Evolutionary conservation across 148 eudicot genomes (phyloP).

Genomic region (Gaultheria prostrata): DNA sequence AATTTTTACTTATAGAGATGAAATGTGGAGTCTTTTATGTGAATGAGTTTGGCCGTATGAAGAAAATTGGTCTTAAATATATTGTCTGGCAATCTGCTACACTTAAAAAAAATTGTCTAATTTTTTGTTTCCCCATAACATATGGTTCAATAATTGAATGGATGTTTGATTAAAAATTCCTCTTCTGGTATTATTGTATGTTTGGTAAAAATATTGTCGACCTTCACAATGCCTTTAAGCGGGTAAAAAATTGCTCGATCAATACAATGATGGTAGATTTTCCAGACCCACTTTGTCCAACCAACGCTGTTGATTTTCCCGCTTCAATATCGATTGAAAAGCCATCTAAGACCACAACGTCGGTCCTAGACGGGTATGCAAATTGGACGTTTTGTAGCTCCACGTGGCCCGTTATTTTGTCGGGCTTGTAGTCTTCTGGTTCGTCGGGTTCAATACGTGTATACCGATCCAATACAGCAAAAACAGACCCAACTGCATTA

Average conservation of each 20-base stretch:
- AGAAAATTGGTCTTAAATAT: too few relatives aligned
- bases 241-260: not conserved
- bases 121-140: too few relatives aligned
- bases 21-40: too few relatives aligned
- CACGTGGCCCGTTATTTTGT: not conserved
- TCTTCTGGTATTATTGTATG: too few relatives aligned
- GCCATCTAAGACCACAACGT: not conserved
- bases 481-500: not conserved
- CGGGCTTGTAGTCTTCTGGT: not conserved
- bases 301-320: not conserved
- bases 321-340: not conserved
- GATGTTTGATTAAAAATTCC: too few relatives aligned
- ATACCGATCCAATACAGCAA: not conserved
- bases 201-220: too few relatives aligned
- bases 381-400: not conserved
- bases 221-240: not conserved
- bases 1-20: too few relatives aligned
- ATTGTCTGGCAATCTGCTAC: too few relatives aligned
- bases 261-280: conserved; percentile 2
- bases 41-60: too few relatives aligned
- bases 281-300: not conserved
- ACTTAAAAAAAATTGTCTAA: too few relatives aligned
- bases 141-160: too few relatives aligned
- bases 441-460: not conserved
- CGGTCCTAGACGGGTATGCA: not conserved